A percentile compares a stretch with the other conserved stretches of the same genome.
Evolutionary conservation across 331 rosid species (phyloP).

Genomic region (Prunus yedoensis): DNA sequence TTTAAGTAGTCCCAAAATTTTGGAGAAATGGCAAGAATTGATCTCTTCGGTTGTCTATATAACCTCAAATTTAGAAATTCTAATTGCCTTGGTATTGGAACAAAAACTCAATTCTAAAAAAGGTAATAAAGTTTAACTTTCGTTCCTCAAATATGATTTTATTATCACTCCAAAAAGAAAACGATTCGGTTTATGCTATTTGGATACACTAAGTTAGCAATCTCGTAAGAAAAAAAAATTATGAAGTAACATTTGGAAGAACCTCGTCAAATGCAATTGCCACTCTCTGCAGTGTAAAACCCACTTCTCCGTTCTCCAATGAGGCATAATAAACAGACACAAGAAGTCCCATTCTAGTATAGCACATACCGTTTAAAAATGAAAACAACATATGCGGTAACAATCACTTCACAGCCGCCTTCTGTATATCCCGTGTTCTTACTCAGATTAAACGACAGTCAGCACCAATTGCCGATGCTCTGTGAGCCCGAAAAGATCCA

Average conservation of each 20-base stretch:
- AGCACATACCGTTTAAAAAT: neutral
- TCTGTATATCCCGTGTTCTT: neutral
- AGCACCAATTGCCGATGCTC: slow-evolving; percentile 17
- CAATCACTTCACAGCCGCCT: neutral
- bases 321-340: neutral
- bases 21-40: no score
- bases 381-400: neutral
- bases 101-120: no score
- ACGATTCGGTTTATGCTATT: no score
- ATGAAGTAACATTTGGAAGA: neutral
- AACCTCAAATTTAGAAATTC: no score
- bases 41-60: no score
- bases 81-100: no score
- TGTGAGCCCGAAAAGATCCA: slow-evolving; percentile 20
- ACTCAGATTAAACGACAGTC: neutral
- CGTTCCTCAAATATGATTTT: no score
- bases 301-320: slow-evolving; percentile 7
- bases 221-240: no score
- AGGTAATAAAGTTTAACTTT: no score
- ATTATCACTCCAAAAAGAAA: no score
- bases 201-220: no score
- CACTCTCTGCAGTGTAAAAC: neutral
- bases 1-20: no score
- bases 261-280: neutral
- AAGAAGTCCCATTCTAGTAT: neutral